Evolutionary conservation across 2,329 filamentous ascomycete genomes (phyloP), one percentile per base, ranked within the genome.

Genomic region (Beauveria scarabaeidicola): DNA sequence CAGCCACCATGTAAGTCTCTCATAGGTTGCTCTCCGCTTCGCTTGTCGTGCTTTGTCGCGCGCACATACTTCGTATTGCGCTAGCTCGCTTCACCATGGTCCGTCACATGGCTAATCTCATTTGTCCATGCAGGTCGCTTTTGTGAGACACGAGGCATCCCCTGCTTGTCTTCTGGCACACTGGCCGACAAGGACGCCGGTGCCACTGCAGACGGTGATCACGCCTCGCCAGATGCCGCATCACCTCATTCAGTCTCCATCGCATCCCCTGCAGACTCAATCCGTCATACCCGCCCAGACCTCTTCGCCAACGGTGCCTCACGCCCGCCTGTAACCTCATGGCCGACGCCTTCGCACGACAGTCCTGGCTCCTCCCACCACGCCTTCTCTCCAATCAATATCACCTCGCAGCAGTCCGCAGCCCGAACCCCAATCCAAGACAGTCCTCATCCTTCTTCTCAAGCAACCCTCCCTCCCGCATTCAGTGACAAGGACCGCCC

Each of bases 1-100:
- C 67, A 72, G 60, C 76, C 76, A 54, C 77, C 76, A 60, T 78
- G 77, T 78, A 70, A 67, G 75, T 56, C 43, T 32, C 25, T 29
- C 47, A 50, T 29, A 11, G 40, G 25, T 47, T 51, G 29, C 36
- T 27, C 32, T 41, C 41, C 41, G 32, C 19, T 19, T 46, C 25
- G 29, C 48, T 29, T 41, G 10, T 23, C 21, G 9, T 13, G 32
- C 29, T 27, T 43, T 17, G 15, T 43, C 38, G 21, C 21, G 21
- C 19, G 23, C 23, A 44, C 52, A 36, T 36, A 15, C 32, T 36
- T 36, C 13, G 32, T 36, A 36, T 23, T 3, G 17, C 17, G 41
- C 17, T 25, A 19, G 15, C 52, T 55, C 15, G 17, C 32, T 52
- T 52, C 48, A 38, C 36, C n/a, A 10, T 19, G 32, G 25, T 38